Evolutionary conservation across 352 stramenopile species (phyloP).

Genomic region (Phytophthora tubulina): DNA sequence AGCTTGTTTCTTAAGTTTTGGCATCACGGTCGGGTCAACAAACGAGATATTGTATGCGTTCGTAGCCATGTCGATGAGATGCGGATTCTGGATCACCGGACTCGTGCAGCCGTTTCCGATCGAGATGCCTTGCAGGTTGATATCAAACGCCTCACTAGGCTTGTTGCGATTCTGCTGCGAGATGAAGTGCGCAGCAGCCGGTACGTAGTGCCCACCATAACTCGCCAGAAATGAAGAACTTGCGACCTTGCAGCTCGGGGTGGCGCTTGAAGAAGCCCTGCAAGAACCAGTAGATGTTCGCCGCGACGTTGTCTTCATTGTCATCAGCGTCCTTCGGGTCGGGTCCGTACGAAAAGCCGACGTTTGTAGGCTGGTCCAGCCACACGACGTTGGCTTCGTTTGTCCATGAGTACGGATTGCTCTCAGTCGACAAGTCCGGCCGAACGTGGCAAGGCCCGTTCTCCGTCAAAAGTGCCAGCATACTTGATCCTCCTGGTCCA

Average conservation of each 20-base stretch:
- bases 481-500: slow-evolving; percentile 66
- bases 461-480: slow-evolving; percentile 70
- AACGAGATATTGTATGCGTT: slow-evolving; percentile 81
- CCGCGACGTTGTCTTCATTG: slow-evolving; percentile 60
- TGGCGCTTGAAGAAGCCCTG: slow-evolving; percentile 71
- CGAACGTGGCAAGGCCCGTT: slow-evolving; percentile 73
- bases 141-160: slow-evolving; percentile 19
- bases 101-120: slow-evolving; percentile 73
- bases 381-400: slow-evolving; percentile 72
- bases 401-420: slow-evolving; percentile 75
- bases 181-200: slow-evolving; percentile 60
- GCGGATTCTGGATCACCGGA: slow-evolving; percentile 50
- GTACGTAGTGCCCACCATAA: slow-evolving; percentile 73
- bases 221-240: slow-evolving; percentile 77
- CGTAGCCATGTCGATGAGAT: slow-evolving; percentile 69
- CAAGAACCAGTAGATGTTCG: slow-evolving; percentile 78
- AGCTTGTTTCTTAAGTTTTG: slow-evolving; percentile 44
- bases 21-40: slow-evolving; percentile 45
- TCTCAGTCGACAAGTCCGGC: slow-evolving; percentile 53
- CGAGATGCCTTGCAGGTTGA: slow-evolving; percentile 68
- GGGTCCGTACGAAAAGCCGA: slow-evolving; percentile 63
- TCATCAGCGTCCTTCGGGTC: slow-evolving; percentile 45
- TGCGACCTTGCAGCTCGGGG: slow-evolving; percentile 56
- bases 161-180: slow-evolving; percentile 52
- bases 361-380: slow-evolving; percentile 72